A percentile compares a stretch with the other conserved stretches of the same genome.
Evolutionary conservation across 768 basidiomycete genomes (phyloP).

Genomic region (Suillus luteus): DNA sequence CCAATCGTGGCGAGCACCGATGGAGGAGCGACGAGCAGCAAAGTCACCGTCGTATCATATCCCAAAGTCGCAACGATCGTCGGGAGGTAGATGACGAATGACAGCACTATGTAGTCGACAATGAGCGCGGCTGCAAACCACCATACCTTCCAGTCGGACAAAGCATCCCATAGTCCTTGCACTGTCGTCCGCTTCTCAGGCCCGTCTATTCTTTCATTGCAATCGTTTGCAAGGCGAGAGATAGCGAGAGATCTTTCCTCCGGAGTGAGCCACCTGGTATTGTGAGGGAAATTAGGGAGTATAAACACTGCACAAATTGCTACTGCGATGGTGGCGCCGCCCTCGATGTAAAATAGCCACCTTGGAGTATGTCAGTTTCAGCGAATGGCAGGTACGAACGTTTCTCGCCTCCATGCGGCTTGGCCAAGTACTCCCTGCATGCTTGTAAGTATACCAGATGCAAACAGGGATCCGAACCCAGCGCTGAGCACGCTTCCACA

Average conservation of each 20-base stretch:
- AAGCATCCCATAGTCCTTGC: slow-evolving; percentile 53
- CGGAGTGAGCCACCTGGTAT: slow-evolving; percentile 53
- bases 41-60: slow-evolving; percentile 38
- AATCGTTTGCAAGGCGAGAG: slow-evolving; percentile 60
- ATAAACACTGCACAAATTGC: slow-evolving; percentile 55
- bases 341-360: slow-evolving; percentile 71
- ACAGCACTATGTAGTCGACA: slow-evolving; percentile 51
- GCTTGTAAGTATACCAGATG: slow-evolving; percentile 64
- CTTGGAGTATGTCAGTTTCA: slow-evolving; percentile 29
- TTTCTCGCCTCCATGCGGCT: slow-evolving; percentile 63
- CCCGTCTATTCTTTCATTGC: slow-evolving; percentile 59
- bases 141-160: slow-evolving; percentile 74
- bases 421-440: slow-evolving; percentile 68
- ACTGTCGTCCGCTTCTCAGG: slow-evolving; percentile 27
- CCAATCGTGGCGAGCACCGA: slow-evolving; percentile 34
- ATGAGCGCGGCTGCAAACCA: slow-evolving; percentile 27
- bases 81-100: slow-evolving; percentile 55
- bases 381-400: background rate
- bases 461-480: slow-evolving; percentile 75
- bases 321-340: slow-evolving; percentile 51
- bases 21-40: slow-evolving; percentile 44
- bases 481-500: slow-evolving; percentile 74
- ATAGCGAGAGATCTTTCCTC: slow-evolving; percentile 54
- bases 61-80: slow-evolving; percentile 28
- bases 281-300: slow-evolving; percentile 70